phyloP scores from a whole-genome alignment of 805 yeast species.

The Candida coquimbonensis region DNA sequence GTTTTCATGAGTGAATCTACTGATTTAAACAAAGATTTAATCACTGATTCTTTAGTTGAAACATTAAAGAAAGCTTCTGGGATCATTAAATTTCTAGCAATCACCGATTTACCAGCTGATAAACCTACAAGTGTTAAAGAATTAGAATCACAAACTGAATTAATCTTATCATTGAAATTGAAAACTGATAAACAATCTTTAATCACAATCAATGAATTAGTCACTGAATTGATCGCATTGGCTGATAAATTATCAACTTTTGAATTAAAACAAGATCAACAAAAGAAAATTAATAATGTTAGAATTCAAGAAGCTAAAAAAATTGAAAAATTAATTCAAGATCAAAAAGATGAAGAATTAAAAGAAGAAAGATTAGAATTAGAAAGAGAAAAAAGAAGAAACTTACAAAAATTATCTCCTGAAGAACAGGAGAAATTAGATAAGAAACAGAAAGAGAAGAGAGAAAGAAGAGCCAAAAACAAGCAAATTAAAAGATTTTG shows the following conservation, averaged over 20 bases:
- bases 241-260: conserved; percentile 43
- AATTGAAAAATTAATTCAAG: conserved; percentile 63
- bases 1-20: conserved; percentile 87
- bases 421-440: conserved; percentile 77
- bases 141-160: conserved; percentile 41
- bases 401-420: conserved; percentile 49
- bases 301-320: conserved; percentile 71
- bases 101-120: conserved; percentile 77
- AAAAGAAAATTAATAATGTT: conserved; percentile 67
- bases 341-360: conserved; percentile 55
- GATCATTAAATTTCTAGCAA: conserved; percentile 58
- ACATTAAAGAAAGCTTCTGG: conserved; percentile 36
- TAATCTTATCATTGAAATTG: conserved; percentile 47
- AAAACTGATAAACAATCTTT: conserved; percentile 45
- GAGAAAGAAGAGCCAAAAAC: conserved; percentile 69
- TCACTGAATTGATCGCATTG: conserved; percentile 50
- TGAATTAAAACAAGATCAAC: conserved; percentile 65
- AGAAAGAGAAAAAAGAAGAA: conserved; percentile 57
- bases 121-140: conserved; percentile 60
- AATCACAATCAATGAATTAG: conserved; percentile 39
- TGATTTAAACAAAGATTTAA: conserved; percentile 67
- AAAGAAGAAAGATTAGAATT: conserved; percentile 67
- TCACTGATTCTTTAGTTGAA: conserved; percentile 40
- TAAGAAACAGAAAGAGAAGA: conserved; percentile 74
- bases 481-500: conserved; percentile 17